A percentile compares a stretch with the other conserved stretches of the same genome.
These are phyloP conservation scores for Pleurostoma richardsiae DNA, from an alignment of 2,329 filamentous ascomycete species.

Conservation along the genomic window DNA sequence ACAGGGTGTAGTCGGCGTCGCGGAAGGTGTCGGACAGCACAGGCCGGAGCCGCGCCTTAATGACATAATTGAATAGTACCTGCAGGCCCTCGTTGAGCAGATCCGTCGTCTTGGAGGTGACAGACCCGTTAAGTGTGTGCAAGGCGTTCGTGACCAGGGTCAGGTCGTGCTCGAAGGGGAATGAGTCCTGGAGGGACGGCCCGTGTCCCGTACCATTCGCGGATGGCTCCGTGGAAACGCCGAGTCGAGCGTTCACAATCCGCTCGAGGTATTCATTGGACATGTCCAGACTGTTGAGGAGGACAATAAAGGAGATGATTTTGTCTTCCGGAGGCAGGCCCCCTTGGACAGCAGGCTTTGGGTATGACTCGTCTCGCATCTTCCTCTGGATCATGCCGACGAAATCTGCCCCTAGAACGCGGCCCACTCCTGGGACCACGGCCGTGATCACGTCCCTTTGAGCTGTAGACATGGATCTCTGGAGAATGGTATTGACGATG, in stretches of 20 bases:
- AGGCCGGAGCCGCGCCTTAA: slow-evolving; percentile 78
- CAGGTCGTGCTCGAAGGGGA: slow-evolving; percentile 76
- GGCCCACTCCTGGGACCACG: slow-evolving; percentile 72
- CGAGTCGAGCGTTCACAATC: slow-evolving; percentile 69
- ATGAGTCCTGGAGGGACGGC: slow-evolving; percentile 55
- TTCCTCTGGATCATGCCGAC: slow-evolving; percentile 96
- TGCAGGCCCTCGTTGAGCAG: slow-evolving; percentile 79
- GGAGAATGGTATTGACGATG: slow-evolving; percentile 88
- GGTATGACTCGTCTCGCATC: slow-evolving; percentile 95
- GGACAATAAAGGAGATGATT: slow-evolving; percentile 82
- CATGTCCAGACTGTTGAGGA: slow-evolving; percentile 94
- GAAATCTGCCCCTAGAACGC: slow-evolving; percentile 83
- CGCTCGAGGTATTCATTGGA: slow-evolving; percentile 85
- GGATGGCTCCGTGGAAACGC: slow-evolving; percentile 27
- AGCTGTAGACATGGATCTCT: slow-evolving; percentile 80
- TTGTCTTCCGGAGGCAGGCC: slow-evolving; percentile 82
- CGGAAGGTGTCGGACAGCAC: slow-evolving; percentile 86
- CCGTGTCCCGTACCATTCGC: slow-evolving; percentile 27
- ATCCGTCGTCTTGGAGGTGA: slow-evolving; percentile 73
- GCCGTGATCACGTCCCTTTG: slow-evolving; percentile 73
- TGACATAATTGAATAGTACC: slow-evolving; percentile 81
- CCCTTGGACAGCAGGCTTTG: slow-evolving; percentile 71
- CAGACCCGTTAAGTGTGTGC: slow-evolving; percentile 63
- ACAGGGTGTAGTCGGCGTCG: slow-evolving; percentile 78
- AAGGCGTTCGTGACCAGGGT: slow-evolving; percentile 64